These are phyloP conservation scores for Epichloe gansuensis DNA, from an alignment of 2,329 filamentous ascomycete species.

Conservation along the genomic window DNA sequence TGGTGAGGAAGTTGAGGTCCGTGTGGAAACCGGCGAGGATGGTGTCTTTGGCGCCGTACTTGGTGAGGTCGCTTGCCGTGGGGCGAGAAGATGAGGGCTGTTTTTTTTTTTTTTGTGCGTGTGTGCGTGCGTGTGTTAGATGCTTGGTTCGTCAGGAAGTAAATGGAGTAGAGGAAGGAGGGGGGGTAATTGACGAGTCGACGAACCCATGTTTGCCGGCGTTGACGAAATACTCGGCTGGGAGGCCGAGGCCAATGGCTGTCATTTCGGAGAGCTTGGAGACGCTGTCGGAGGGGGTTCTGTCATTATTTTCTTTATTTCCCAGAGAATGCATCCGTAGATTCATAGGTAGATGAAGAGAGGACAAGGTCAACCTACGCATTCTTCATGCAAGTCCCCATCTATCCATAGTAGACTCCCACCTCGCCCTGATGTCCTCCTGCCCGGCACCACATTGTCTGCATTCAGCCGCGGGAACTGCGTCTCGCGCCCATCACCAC, in stretches of 20 bases:
- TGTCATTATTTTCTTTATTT: too few species aligned
- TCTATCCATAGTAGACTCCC: slow-evolving; percentile 41
- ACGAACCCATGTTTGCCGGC: slow-evolving; percentile 42
- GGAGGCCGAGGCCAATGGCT: slow-evolving; percentile 42
- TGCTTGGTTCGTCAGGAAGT: not conserved
- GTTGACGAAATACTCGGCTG: slow-evolving; percentile 38
- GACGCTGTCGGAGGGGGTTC: slow-evolving; percentile 24
- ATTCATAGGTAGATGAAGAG: not conserved
- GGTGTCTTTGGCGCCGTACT: slow-evolving; percentile 41
- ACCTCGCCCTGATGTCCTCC: slow-evolving; percentile 35
- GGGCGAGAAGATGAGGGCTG: slow-evolving; percentile 49
- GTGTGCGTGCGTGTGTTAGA: too few species aligned
- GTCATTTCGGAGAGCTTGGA: slow-evolving; percentile 46
- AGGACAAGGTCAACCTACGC: slow-evolving; percentile 27
- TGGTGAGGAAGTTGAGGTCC: slow-evolving; percentile 53
- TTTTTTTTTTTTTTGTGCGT: too few species aligned
- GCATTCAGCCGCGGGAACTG: slow-evolving; percentile 44
- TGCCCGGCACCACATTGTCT: slow-evolving; percentile 40
- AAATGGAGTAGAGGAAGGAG: not conserved
- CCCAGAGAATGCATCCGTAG: too few species aligned
- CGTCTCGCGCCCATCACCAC: slow-evolving; percentile 37
- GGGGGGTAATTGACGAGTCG: not conserved
- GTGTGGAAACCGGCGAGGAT: slow-evolving; percentile 53
- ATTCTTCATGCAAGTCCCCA: slow-evolving; percentile 51
- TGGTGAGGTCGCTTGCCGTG: slow-evolving; percentile 46